phyloP scores from a whole-genome alignment of 768 basidiomycete genomes.

The Phlebiopsis gigantea region DNA sequence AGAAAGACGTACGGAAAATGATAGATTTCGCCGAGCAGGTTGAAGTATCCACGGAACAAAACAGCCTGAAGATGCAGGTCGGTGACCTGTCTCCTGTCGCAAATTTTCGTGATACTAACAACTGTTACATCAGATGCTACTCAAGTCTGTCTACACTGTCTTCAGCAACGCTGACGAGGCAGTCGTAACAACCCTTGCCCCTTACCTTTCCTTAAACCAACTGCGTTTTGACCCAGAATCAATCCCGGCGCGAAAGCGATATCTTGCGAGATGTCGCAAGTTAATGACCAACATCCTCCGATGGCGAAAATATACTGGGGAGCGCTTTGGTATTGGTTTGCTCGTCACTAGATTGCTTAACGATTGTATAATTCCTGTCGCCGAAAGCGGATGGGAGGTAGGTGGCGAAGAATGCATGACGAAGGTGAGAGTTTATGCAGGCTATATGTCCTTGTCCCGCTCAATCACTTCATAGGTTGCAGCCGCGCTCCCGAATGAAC shows the following conservation, averaged over 20 bases:
- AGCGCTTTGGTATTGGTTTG: constrained; percentile 48
- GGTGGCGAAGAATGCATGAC: constrained; percentile 65
- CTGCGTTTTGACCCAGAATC: constrained; percentile 71
- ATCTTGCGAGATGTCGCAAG: constrained; percentile 63
- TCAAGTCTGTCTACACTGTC: constrained; percentile 44
- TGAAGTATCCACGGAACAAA: constrained; percentile 64
- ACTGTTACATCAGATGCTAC: constrained; percentile 40
- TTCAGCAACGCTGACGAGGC: constrained; percentile 56
- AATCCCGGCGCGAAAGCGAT: constrained; percentile 65
- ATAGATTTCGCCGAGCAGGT: constrained; percentile 79
- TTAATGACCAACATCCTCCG: constrained; percentile 65
- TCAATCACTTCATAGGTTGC: background rate
- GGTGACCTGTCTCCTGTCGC: constrained; percentile 10
- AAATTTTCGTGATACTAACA: background rate
- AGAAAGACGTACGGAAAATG: constrained; percentile 49
- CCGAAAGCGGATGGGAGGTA: constrained; percentile 80
- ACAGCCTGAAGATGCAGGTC: constrained; percentile 63
- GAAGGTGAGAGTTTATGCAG: constrained; percentile 40
- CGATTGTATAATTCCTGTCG: constrained; percentile 56
- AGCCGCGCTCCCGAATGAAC: background rate
- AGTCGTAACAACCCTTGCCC: constrained; percentile 43
- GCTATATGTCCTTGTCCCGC: background rate
- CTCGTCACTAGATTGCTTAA: constrained; percentile 54
- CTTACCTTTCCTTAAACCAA: constrained; percentile 39
- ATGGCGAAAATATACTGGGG: constrained; percentile 73